Conservation (phyloP, 2,329 filamentous ascomycete genomes). For the Emergomyces orientalis region DNA sequence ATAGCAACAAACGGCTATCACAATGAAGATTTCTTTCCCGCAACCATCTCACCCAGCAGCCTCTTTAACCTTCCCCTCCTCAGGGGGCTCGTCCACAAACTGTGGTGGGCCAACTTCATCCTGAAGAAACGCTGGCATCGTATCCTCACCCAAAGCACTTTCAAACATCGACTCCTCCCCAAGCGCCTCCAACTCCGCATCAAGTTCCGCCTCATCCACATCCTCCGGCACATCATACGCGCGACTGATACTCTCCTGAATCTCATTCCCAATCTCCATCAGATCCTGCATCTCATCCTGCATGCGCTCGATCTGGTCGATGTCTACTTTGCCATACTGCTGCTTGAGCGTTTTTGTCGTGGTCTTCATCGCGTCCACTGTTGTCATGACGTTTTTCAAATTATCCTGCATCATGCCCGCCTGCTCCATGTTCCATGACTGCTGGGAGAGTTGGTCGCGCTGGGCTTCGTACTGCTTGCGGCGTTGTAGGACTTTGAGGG, state of each 20-base stretch:
- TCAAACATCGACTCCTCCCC: constrained; percentile 92
- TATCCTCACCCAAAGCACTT: constrained; percentile 51
- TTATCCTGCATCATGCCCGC: constrained; percentile 98
- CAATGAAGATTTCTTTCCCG: background rate
- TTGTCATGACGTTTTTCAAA: constrained; percentile 96
- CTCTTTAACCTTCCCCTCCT: constrained; percentile 70
- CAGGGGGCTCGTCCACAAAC: constrained; percentile 87
- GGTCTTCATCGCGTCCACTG: constrained; percentile 93
- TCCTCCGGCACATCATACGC: constrained; percentile 95
- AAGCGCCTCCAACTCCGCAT: constrained; percentile 90
- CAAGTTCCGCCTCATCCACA: constrained; percentile 90
- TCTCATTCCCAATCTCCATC: constrained; percentile 96
- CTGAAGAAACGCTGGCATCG: constrained; percentile 74
- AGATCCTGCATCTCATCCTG: constrained; percentile 99
- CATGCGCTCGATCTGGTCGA: constrained; percentile 94
- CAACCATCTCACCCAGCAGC: constrained; percentile 45
- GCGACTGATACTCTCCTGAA: constrained; percentile 84
- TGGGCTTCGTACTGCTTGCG: constrained; percentile 91
- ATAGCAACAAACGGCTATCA: background rate
- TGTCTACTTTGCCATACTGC: constrained; percentile 94
- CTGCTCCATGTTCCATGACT: constrained; percentile 99
- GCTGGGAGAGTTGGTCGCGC: constrained; percentile 84
- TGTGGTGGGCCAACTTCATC: constrained; percentile 74
- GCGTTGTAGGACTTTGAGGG: constrained; percentile 84
- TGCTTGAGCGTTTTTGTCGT: constrained; percentile 86